A percentile compares a stretch with the other conserved stretches of the same genome.
Conservation (phyloP, 345 rosid species). For the Bretschneidera sinensis region DNA sequence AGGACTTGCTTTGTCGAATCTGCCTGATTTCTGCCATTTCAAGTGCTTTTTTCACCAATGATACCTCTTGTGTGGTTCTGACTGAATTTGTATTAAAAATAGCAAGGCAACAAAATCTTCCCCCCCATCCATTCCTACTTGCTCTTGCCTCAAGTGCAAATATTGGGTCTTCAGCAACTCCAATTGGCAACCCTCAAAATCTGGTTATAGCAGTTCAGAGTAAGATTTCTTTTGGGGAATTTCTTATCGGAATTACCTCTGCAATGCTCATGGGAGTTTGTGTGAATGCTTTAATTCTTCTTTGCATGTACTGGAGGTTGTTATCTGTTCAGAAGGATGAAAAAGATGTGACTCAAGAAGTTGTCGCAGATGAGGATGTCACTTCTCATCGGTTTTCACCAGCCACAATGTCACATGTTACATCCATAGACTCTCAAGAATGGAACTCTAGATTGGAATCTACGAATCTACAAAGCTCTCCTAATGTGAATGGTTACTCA, state of each 20-base stretch:
- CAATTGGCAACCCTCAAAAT: slow-evolving; percentile 89
- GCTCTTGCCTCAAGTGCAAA: slow-evolving; percentile 87
- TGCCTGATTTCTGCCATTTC: slow-evolving; percentile 71
- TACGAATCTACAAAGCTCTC: slow-evolving; percentile 19
- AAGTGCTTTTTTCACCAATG: slow-evolving; percentile 84
- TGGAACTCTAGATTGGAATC: slow-evolving; percentile 34
- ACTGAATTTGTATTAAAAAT: slow-evolving; percentile 80
- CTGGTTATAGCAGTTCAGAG: slow-evolving; percentile 75
- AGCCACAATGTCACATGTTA: slow-evolving; percentile 51
- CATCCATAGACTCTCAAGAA: slow-evolving; percentile 45
- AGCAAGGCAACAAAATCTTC: slow-evolving; percentile 74
- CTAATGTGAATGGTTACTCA: slow-evolving; percentile 7
- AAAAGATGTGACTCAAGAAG: slow-evolving; percentile 35
- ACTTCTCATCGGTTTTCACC: slow-evolving; percentile 64
- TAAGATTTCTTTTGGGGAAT: slow-evolving; percentile 52
- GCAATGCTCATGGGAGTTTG: slow-evolving; percentile 60
- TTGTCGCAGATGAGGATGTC: slow-evolving; percentile 48
- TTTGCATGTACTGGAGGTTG: slow-evolving; percentile 63
- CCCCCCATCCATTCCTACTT: slow-evolving; percentile 71
- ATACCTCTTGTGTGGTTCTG: slow-evolving; percentile 70
- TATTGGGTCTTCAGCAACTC: slow-evolving; percentile 82
- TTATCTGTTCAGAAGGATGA: slow-evolving; percentile 57
- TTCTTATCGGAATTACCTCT: slow-evolving; percentile 57
- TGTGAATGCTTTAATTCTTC: slow-evolving; percentile 53
- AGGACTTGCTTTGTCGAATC: slow-evolving; percentile 63